Evolutionary conservation across 129 eudicot species (phyloP).

Genomic region (Chrysanthemum makinoi): DNA sequence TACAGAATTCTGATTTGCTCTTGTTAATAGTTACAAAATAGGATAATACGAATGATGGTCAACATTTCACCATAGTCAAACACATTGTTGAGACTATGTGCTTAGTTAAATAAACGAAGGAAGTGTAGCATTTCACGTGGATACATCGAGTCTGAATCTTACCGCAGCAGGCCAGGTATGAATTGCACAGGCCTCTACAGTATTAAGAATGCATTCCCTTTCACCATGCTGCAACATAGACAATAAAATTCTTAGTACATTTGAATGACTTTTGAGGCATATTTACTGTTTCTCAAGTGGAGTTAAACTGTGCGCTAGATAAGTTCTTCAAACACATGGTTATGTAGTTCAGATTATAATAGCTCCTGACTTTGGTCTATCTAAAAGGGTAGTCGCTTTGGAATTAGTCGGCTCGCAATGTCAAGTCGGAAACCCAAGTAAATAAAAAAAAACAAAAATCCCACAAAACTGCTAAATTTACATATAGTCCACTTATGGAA

Average conservation of each 20-base stretch:
- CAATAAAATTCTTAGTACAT: not conserved
- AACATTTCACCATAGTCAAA: conserved; percentile 7
- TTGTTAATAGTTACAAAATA: not conserved
- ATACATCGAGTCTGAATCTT: conserved; percentile 23
- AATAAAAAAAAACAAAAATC: too few species aligned
- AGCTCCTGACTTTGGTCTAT: too few species aligned
- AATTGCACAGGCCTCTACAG: conserved; percentile 85
- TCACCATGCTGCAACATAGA: conserved; percentile 81
- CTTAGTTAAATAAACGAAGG: not conserved
- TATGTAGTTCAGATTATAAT: conserved; percentile 10
- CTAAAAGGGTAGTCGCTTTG: too few species aligned
- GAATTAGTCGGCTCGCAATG: too few species aligned
- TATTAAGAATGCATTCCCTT: conserved; percentile 76
- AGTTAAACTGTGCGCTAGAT: not conserved
- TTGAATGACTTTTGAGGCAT: not conserved
- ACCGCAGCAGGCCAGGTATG: conserved; percentile 80
- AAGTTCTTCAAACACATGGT: not conserved
- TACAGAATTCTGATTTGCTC: not conserved
- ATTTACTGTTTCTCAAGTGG: conserved; percentile 3
- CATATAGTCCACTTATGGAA: not conserved
- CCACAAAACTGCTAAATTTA: not conserved
- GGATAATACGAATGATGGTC: not conserved
- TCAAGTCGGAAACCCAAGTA: too few species aligned
- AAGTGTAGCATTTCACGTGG: not conserved
- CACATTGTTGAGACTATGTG: conserved; percentile 5